Percentiles rank a stretch among this genome's conserved stretches.
Conservation (phyloP, 2,329 filamentous ascomycete genomes). For the Alternaria solani region DNA sequence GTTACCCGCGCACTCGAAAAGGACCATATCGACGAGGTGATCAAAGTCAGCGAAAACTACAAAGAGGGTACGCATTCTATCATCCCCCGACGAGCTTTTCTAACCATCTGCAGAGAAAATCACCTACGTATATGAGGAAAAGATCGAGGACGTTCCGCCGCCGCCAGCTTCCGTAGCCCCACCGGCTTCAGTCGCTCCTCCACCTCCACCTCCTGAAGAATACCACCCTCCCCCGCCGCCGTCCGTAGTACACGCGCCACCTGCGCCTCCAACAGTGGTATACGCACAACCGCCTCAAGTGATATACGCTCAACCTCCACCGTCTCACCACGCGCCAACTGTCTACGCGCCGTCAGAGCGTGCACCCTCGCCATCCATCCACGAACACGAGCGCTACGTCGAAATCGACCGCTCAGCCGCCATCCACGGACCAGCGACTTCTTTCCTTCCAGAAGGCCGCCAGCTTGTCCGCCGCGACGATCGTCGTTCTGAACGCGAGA, state of each 20-base stretch:
- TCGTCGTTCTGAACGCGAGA: conserved; percentile 64
- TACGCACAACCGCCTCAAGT: conserved; percentile 25
- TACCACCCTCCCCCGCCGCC: conserved; percentile 27
- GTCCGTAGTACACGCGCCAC: conserved; percentile 26
- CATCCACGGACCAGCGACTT: conserved; percentile 56
- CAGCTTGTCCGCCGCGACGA: conserved; percentile 31
- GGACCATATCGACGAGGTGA: conserved; percentile 88
- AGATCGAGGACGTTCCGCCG: conserved; percentile 21
- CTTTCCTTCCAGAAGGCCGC: conserved; percentile 58
- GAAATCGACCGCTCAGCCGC: conserved; percentile 58
- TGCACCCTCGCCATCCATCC: conserved; percentile 42
- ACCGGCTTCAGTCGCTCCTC: conserved; percentile 21
- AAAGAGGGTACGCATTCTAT: conserved; percentile 53
- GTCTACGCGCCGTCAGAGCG: conserved; percentile 46
- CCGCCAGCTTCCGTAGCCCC: conserved; percentile 28
- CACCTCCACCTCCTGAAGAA: conserved; percentile 31
- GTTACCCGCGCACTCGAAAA: conserved; percentile 86
- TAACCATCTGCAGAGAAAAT: conserved; percentile 40
- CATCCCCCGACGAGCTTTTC: not conserved
- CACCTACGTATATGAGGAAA: conserved; percentile 48
- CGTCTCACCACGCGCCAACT: conserved; percentile 36
- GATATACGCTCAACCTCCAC: conserved; percentile 17
- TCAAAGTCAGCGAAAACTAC: conserved; percentile 82
- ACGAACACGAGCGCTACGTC: conserved; percentile 47
- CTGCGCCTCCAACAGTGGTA: conserved; percentile 32